A percentile compares a stretch with the other conserved stretches of the same genome.
phyloP scores from a whole-genome alignment of 2,329 filamentous ascomycete genomes.

The Nemania abortiva region DNA sequence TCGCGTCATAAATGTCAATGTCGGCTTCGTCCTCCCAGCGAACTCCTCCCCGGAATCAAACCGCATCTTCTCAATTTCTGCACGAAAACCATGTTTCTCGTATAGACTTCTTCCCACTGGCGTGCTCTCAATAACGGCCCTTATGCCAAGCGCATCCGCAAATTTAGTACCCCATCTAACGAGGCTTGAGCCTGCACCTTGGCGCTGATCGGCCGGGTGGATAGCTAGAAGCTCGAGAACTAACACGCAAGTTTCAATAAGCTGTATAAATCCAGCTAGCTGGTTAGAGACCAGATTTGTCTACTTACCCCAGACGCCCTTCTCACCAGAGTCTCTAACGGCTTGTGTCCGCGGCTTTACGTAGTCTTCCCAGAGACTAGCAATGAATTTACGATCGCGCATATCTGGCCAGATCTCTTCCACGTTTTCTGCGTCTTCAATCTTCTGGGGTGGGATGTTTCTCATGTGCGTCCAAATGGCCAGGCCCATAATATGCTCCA shows the following conservation, averaged over 20 bases:
- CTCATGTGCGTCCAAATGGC: constrained; percentile 47
- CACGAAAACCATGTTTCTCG: constrained; percentile 42
- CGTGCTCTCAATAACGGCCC: constrained; percentile 43
- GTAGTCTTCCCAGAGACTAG: constrained; percentile 43
- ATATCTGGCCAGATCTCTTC: constrained; percentile 42
- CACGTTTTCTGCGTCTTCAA: constrained; percentile 40
- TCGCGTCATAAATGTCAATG: constrained; percentile 41
- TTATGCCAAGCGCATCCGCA: constrained; percentile 38
- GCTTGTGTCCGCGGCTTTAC: constrained; percentile 39
- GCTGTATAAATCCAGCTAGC: neutral
- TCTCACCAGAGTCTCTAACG: constrained; percentile 33
- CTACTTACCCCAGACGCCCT: constrained; percentile 42
- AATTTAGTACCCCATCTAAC: constrained; percentile 44
- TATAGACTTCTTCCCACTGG: constrained; percentile 41
- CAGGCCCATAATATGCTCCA: constrained; percentile 39
- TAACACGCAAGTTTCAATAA: constrained; percentile 8
- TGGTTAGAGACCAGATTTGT: neutral
- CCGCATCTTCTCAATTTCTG: constrained; percentile 43
- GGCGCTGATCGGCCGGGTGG: constrained; percentile 41
- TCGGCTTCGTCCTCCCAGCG: constrained; percentile 33
- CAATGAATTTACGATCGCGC: constrained; percentile 44
- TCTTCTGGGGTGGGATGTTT: constrained; percentile 38
- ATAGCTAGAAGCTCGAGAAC: constrained; percentile 46
- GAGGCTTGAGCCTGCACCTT: constrained; percentile 43
- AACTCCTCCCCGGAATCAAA: constrained; percentile 43